These are phyloP conservation scores for Rhodotorula sp. DNA, from an alignment of 1,284 basidiomycete genomes.

Conservation along the genomic window DNA sequence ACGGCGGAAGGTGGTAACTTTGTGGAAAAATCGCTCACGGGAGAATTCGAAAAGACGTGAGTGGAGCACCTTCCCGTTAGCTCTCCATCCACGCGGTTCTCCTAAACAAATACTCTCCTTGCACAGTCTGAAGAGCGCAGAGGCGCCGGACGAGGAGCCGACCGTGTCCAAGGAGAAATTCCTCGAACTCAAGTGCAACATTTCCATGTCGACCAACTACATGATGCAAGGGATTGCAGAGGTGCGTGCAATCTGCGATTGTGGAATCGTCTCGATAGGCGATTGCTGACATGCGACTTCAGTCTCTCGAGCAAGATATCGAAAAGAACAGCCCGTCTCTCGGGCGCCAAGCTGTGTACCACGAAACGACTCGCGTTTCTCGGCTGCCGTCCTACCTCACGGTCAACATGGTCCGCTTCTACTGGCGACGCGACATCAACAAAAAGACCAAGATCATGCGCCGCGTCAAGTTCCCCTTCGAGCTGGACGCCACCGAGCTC, in stretches of 20 bases:
- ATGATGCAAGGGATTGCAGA: conserved; percentile 83
- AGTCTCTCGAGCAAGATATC: conserved; percentile 51
- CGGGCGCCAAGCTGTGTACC: conserved; percentile 76
- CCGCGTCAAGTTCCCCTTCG: conserved; percentile 85
- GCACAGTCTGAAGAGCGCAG: conserved; percentile 66
- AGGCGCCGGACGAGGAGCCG: conserved; percentile 74
- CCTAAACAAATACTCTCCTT: background rate
- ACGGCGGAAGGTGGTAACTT: conserved; percentile 52
- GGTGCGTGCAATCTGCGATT: conserved; percentile 54
- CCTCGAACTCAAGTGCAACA: conserved; percentile 91
- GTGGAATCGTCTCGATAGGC: background rate
- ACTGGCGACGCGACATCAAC: conserved; percentile 85
- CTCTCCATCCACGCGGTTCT: background rate
- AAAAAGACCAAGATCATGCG: conserved; percentile 63
- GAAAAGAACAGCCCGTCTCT: conserved; percentile 81
- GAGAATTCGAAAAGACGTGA: conserved; percentile 76
- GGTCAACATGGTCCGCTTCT: conserved; percentile 92
- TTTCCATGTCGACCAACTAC: conserved; percentile 78
- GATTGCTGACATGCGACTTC: background rate
- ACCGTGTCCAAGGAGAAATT: conserved; percentile 68
- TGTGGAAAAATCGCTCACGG: conserved; percentile 80
- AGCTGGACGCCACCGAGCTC: conserved; percentile 82
- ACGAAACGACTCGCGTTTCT: conserved; percentile 76
- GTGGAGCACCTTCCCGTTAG: conserved; percentile 45
- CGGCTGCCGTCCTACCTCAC: conserved; percentile 78